These are phyloP conservation scores for Knoxdaviesia capensis DNA, from an alignment of 2,329 filamentous ascomycete genomes.

Conservation along the genomic window DNA sequence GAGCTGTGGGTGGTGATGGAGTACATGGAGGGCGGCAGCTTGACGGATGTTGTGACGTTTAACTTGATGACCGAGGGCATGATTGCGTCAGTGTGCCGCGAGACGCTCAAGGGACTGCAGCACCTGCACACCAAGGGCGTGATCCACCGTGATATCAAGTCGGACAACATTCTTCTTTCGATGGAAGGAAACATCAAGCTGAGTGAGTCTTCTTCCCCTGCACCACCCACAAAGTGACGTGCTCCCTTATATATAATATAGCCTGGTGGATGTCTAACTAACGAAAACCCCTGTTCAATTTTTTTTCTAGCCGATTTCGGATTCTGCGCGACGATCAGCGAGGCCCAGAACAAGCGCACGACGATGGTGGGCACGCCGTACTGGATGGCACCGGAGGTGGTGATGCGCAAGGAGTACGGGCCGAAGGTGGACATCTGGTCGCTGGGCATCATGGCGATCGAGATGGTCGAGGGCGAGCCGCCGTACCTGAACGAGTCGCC, in stretches of 20 bases:
- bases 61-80: conserved; percentile 98
- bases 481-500: conserved; percentile 93
- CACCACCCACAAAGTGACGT: not conserved
- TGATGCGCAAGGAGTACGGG: conserved; percentile 92
- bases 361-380: conserved; percentile 99
- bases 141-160: conserved; percentile 97
- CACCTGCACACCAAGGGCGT: conserved; percentile 95
- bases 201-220: conserved; percentile 36
- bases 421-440: conserved; percentile 99
- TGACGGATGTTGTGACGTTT: conserved; percentile 96
- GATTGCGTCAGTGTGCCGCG: conserved; percentile 86
- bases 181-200: conserved; percentile 94
- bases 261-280: not conserved
- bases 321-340: conserved; percentile 96
- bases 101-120: conserved; percentile 80
- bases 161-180: conserved; percentile 88
- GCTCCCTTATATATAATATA: not conserved
- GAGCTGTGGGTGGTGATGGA: conserved; percentile 99
- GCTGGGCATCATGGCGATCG: conserved; percentile 96
- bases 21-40: conserved; percentile 94
- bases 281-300: not conserved
- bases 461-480: conserved; percentile 98
- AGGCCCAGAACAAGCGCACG: conserved; percentile 88
- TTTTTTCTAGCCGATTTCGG: conserved; percentile 65
- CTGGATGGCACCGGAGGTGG: conserved; percentile 99